These are phyloP conservation scores for Neofusicoccum laricinum DNA, from an alignment of 2,329 filamentous ascomycete genomes.

Conservation along the genomic window DNA sequence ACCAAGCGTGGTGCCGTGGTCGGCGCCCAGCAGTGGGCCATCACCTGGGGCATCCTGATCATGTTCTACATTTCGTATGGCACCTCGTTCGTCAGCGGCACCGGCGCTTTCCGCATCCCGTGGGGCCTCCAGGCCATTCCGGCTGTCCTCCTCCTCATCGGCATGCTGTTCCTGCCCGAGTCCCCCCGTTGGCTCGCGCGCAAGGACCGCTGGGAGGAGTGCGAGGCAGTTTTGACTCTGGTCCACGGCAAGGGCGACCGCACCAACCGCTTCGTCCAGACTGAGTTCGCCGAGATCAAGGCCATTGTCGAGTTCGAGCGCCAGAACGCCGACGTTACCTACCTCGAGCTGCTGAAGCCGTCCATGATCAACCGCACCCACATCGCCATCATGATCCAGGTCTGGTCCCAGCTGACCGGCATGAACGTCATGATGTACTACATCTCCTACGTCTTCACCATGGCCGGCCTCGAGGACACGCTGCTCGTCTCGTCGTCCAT, in stretches of 20 bases:
- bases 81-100: constrained; percentile 31
- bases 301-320: constrained; percentile 72
- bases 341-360: constrained; percentile 69
- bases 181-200: constrained; percentile 46
- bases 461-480: constrained; percentile 63
- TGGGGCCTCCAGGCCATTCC: constrained; percentile 40
- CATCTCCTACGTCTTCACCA: constrained; percentile 63
- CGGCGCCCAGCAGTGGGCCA: constrained; percentile 70
- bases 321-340: constrained; percentile 65
- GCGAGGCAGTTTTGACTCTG: constrained; percentile 39
- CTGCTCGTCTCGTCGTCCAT: constrained; percentile 66
- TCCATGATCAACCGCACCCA: constrained; percentile 71
- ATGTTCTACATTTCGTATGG: constrained; percentile 58
- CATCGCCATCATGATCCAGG: constrained; percentile 70
- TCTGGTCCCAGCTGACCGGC: constrained; percentile 73
- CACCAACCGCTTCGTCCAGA: constrained; percentile 62
- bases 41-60: constrained; percentile 67
- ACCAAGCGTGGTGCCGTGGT: constrained; percentile 63
- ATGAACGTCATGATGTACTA: constrained; percentile 68
- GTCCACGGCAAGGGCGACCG: constrained; percentile 57
- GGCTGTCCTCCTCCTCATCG: constrained; percentile 40
- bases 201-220: constrained; percentile 46
- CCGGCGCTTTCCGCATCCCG: constrained; percentile 35
- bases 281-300: constrained; percentile 70
- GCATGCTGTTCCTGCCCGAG: constrained; percentile 49